Evolutionary conservation across 768 basidiomycete genomes (phyloP), one percentile per base, ranked within the genome.

Genomic region (Auricularia sp.): DNA sequence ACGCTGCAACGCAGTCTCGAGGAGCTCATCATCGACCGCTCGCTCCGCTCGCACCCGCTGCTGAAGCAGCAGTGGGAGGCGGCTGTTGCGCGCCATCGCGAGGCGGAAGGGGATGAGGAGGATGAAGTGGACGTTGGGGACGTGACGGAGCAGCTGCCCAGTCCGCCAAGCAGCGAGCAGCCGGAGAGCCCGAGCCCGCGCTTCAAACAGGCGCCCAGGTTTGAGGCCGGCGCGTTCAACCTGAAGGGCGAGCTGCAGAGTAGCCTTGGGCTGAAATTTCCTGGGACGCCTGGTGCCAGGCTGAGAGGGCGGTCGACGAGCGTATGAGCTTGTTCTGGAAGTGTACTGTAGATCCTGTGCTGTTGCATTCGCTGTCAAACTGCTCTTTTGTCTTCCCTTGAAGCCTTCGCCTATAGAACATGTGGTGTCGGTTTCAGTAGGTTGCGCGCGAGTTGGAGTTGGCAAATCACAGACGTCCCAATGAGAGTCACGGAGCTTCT

Each of bases 101-200:
- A n/a, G 54, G 54, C 10, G 8, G 56, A 59, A 6, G 29, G 4
- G 5, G 56, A 59, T 33, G 56, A 59, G 24, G 24, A 4, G 4
- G 56, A 59, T 29, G 56, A 59, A 24, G 34, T 59, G 24, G 56
- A 59, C 34, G 56, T 35, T 14, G 56, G 56, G 7, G 56, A 59
- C 16, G 56, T n/a, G 18, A 24, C 14, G 24, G 56, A 59, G 18
- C 56, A 35, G 24, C 13, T 59, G 56, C 56, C 34, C 2, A 59
- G 56, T 18, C 56, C 56, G 18, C 56, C 56, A 18, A 59, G 56
- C 18, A 59, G 56, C 56, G 56, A 59, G 56, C 56, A 59, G 56
- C 56, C 56, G 7, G 56, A 59, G 18, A 29, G 24, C 24, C 56
- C 56, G 56, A 14, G 24, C 8, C 11, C 34, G 56, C 56, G 29